Conservation (phyloP, 2,329 filamentous ascomycete species). For the Claviceps fusiformis region DNA sequence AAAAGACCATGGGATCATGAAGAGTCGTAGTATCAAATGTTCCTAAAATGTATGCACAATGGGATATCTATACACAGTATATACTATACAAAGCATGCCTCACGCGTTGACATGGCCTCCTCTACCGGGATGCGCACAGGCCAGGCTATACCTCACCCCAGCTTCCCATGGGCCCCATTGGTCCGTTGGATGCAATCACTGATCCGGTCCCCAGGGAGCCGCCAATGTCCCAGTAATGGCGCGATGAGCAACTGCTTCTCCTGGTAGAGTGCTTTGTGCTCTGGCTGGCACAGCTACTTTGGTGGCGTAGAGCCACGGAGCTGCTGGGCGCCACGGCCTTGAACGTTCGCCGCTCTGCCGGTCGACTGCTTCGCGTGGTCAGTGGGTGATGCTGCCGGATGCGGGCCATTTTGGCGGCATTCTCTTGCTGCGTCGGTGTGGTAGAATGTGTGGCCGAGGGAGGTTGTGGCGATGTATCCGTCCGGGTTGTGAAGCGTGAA, state of each 20-base stretch:
- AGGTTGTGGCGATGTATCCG: constrained; percentile 26
- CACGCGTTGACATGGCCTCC: not conserved
- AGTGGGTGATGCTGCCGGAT: constrained; percentile 85
- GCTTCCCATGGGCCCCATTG: constrained; percentile 59
- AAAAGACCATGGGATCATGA: too few species aligned
- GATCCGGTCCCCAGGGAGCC: constrained; percentile 66
- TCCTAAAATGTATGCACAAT: too few species aligned
- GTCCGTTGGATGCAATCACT: constrained; percentile 50
- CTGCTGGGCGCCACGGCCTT: constrained; percentile 38
- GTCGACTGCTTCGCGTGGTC: constrained; percentile 40
- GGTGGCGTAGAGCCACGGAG: constrained; percentile 33
- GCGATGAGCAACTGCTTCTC: constrained; percentile 55
- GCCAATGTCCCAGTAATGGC: constrained; percentile 89
- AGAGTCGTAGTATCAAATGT: too few species aligned
- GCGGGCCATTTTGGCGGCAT: constrained; percentile 64
- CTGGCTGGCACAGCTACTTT: constrained; percentile 72
- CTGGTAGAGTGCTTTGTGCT: constrained; percentile 63
- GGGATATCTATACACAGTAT: too few species aligned
- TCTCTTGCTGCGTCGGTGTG: constrained; percentile 43
- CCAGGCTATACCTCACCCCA: constrained; percentile 58
- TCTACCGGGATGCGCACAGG: too few species aligned
- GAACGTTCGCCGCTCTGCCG: constrained; percentile 41
- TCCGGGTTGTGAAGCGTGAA: constrained; percentile 52
- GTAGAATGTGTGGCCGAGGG: constrained; percentile 31
- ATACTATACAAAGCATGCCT: not conserved